Conservation (phyloP, 805 yeast genomes). For the Pichia kluyveri region DNA sequence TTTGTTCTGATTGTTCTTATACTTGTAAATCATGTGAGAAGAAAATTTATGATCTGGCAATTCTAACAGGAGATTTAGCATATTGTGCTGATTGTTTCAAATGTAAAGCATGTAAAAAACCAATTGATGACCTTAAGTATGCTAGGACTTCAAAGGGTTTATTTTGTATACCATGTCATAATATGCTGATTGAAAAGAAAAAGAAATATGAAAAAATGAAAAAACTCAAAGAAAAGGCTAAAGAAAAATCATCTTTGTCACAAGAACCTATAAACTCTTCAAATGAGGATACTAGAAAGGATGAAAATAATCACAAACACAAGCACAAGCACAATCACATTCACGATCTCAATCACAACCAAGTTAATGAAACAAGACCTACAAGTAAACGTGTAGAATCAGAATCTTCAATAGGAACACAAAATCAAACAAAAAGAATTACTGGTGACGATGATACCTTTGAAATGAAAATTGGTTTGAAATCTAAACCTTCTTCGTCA, state of each 20-base stretch:
- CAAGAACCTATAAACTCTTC: no score
- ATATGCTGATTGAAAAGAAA: conserved; percentile 67
- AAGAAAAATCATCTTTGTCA: conserved; percentile 1
- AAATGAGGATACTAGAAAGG: no score
- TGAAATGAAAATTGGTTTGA: not conserved
- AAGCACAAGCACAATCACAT: no score
- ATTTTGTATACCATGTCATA: conserved; percentile 90
- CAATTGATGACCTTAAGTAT: conserved; percentile 81
- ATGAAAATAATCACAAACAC: no score
- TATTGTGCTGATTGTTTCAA: conserved; percentile 86
- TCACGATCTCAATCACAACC: not conserved
- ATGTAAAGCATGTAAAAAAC: conserved; percentile 79
- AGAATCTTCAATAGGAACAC: not conserved
- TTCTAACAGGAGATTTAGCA: conserved; percentile 90
- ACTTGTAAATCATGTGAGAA: conserved; percentile 77
- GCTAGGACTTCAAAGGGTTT: conserved; percentile 90
- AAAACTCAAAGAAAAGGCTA: conserved; percentile 18
- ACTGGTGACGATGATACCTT: not conserved
- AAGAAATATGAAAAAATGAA: conserved; percentile 48
- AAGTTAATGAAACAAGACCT: not conserved
- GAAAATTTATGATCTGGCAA: conserved; percentile 88
- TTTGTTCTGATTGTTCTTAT: conserved; percentile 89
- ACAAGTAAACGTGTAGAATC: not conserved
- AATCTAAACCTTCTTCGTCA: not conserved
- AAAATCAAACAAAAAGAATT: not conserved